Evolutionary conservation across 805 yeast genomes (phyloP), one percentile per base, ranked within the genome.

Genomic region (Schizosaccharomyces osmophilus): DNA sequence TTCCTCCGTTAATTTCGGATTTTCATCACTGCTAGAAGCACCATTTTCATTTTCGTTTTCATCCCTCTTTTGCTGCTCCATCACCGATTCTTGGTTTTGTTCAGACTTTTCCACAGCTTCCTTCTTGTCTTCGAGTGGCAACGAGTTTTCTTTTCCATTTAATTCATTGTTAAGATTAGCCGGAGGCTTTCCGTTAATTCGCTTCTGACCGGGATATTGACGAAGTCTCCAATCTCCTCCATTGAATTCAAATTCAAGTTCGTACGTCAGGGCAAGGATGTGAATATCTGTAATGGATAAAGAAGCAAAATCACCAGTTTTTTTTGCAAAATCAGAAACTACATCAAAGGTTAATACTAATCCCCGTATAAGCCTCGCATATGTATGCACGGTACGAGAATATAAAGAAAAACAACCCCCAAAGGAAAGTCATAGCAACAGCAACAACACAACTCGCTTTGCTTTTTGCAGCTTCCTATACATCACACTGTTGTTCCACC

Each of bases 301-400:
- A 3, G 90, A 98, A 3, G 85, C 74, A 65, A 76, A 85, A 74
- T 93, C 99, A 70, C 99, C 99, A 0, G 97, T 89, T 59, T 84
- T 74, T 67, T 79, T 83, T 13, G 97, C 83, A 73, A 93, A 90
- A 5, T 48, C 55, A 24, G 55, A 48, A 24, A 48, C 55, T 48
- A 48, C 24, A 31, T 4, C 32, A 31, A 31, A 5, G 1, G 32
- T 31, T 31, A 31, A 31, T 31, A 31, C 6, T 8, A 31, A 31
- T 5, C 1, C 5, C 6, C 31, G 31, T 31, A 31, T 31, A 8
- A 31, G 6, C 5, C 6, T 31, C 5, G 5, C 6, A 31, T 31
- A 31, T 31, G 5, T 5, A 31, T 31, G 6, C 32, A 5, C 32
- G 32, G 9, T 31, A 31, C 6, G 32, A 31, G 5, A 31, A 31